Evolutionary conservation across 441 rosid species (phyloP).

Genomic region (Gossypium schwendimanii): DNA sequence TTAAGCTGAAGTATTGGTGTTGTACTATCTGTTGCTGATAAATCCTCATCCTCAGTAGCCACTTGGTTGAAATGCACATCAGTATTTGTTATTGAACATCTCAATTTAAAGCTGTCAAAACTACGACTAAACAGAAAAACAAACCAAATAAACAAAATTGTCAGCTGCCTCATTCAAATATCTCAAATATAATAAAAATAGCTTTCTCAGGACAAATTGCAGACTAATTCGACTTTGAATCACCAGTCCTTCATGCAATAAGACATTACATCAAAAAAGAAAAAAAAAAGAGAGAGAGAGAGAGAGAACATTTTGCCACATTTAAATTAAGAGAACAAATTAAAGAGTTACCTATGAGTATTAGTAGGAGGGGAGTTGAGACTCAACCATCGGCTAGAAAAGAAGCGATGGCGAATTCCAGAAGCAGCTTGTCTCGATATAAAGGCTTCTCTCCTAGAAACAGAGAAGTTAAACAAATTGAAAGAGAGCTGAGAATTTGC

Average conservation of each 20-base stretch:
- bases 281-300: no score
- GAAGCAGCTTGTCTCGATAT: conserved; percentile 32
- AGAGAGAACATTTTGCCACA: background rate
- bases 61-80: conserved; percentile 42
- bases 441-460: conserved; percentile 23
- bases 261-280: background rate
- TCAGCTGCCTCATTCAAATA: background rate
- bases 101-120: conserved; percentile 34
- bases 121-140: conserved; percentile 17
- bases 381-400: conserved; percentile 60
- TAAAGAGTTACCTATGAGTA: background rate
- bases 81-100: conserved; percentile 56
- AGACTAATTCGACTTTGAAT: background rate
- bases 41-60: conserved; percentile 43
- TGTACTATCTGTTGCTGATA: conserved; percentile 26
- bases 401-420: conserved; percentile 51
- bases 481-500: conserved; percentile 30
- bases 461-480: conserved; percentile 22
- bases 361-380: conserved; percentile 19
- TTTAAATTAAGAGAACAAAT: background rate
- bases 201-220: background rate
- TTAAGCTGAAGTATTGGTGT: conserved; percentile 63
- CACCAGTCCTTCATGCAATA: background rate
- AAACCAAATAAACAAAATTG: background rate
- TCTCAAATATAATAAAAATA: background rate